Evolutionary conservation across 1,139 yeast species (phyloP), one percentile per base, ranked within the genome.

Genomic region (Sugiyamaella paludigena): DNA sequence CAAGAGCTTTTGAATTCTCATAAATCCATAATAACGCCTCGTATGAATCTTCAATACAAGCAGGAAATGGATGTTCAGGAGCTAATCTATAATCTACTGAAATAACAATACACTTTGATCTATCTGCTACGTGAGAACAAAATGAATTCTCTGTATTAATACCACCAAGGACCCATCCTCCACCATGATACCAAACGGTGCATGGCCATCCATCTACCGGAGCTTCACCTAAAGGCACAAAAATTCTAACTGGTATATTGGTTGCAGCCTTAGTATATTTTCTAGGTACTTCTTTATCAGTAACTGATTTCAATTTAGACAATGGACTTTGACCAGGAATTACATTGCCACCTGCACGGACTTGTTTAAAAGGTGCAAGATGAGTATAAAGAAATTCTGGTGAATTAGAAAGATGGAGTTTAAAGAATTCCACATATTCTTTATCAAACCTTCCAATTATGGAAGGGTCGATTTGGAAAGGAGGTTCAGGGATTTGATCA

Each of bases 181-280:
- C 77, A n/a, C 80, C 80, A 54, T 76, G 80, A 60, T 63, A 74
- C 76, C 77, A 75, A 10, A 75, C 56, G 32, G 71, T 66, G 33
- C 72, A 64, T 1, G 80, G 79, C 72, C 75, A 74, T 1, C 79
- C 79, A 4, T 57, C 62, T 1, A 47, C 63, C 1, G 79, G 79
- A 28, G 61, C 58, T 7, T 61, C 63, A 9, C 70, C 70, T 12
- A 62, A 58, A 11, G 78, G 78, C 16, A 67, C 66, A 53, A 73
- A 74, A 1, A 75, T 74, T 49, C 78, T 62, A 8, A 71, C 73
- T 2, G 73, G 69, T 27, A 75, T 64, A 16, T 51, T 47, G 11
- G 58, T 49, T 8, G 55, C 49, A 4, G 63, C 66, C 12, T 53
- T 44, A 31, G 74, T 65, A 48, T 65, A 58, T 33, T 63, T 70